These are phyloP conservation scores for Smallanthus sonchifolius DNA, from an alignment of 129 eudicot species.

Conservation along the genomic window DNA sequence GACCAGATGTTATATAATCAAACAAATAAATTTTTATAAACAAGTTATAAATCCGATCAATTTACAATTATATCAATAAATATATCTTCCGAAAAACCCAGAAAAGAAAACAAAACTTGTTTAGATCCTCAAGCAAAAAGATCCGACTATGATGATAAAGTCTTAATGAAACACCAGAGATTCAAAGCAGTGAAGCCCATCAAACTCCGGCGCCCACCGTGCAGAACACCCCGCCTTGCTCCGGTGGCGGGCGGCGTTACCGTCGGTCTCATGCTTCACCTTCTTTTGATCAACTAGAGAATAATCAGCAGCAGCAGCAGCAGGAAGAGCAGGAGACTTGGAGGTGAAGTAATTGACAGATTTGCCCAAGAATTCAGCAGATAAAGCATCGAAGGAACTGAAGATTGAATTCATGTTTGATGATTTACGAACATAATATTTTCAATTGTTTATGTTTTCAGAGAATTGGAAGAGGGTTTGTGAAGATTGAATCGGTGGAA, in stretches of 20 bases:
- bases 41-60: neutral
- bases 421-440: neutral
- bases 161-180: slow-evolving; percentile 31
- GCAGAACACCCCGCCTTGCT: slow-evolving; percentile 1
- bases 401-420: slow-evolving; percentile 46
- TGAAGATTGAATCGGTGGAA: neutral
- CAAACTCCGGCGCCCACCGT: slow-evolving; percentile 47
- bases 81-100: neutral
- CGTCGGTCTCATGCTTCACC: neutral
- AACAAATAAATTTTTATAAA: neutral
- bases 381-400: slow-evolving; percentile 34
- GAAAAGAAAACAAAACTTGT: slow-evolving; percentile 20
- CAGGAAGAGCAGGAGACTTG: slow-evolving; percentile 11
- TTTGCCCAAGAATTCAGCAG: slow-evolving; percentile 32
- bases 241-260: neutral
- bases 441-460: neutral
- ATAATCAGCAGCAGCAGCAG: slow-evolving; percentile 8
- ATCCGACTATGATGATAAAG: neutral
- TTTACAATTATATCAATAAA: neutral
- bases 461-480: neutral
- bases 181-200: slow-evolving; percentile 49
- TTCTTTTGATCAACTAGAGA: slow-evolving; percentile 12
- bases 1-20: neutral
- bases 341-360: neutral
- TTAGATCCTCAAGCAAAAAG: slow-evolving; percentile 1